Conservation (phyloP, 2,329 filamentous ascomycete species). For the Fusarium avenaceum region DNA sequence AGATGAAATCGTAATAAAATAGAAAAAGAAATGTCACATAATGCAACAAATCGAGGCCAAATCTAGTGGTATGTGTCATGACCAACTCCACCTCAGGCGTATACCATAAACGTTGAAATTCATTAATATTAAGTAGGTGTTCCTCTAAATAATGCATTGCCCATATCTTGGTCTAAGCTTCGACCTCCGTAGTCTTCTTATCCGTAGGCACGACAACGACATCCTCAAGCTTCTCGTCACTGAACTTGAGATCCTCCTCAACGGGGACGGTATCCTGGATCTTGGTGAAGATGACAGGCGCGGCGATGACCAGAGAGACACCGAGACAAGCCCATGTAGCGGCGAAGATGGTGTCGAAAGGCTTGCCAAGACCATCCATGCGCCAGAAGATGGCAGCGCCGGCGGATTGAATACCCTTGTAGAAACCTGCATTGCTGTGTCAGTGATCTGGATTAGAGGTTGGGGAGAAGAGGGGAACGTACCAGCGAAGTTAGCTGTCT, state of each 20-base stretch:
- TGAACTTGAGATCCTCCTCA: slow-evolving; percentile 87
- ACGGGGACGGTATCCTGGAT: slow-evolving; percentile 81
- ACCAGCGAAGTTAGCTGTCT: slow-evolving; percentile 82
- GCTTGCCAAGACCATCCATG: slow-evolving; percentile 48
- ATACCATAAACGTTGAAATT: slow-evolving; percentile 14
- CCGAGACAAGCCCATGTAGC: slow-evolving; percentile 79
- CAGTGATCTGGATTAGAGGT: not conserved
- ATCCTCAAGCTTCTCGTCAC: slow-evolving; percentile 84
- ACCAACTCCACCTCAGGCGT: not conserved
- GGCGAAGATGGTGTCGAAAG: slow-evolving; percentile 79
- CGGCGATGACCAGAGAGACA: slow-evolving; percentile 78
- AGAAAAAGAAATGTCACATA: no score
- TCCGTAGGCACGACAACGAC: slow-evolving; percentile 58
- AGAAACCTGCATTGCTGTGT: slow-evolving; percentile 70
- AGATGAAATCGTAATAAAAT: not conserved
- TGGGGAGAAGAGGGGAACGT: slow-evolving; percentile 6
- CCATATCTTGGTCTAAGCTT: slow-evolving; percentile 26
- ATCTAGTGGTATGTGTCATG: slow-evolving; percentile 4
- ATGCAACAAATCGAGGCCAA: no score
- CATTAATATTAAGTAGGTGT: slow-evolving; percentile 22
- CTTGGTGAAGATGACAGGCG: slow-evolving; percentile 81
- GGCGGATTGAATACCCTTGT: slow-evolving; percentile 67
- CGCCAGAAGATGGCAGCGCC: slow-evolving; percentile 51
- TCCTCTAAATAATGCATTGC: slow-evolving; percentile 1
- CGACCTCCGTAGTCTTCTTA: slow-evolving; percentile 37